These are phyloP conservation scores for Phycomyces blakesleeanus DNA, from an alignment of 192 early-diverging fungal genomes.

Conservation along the genomic window DNA sequence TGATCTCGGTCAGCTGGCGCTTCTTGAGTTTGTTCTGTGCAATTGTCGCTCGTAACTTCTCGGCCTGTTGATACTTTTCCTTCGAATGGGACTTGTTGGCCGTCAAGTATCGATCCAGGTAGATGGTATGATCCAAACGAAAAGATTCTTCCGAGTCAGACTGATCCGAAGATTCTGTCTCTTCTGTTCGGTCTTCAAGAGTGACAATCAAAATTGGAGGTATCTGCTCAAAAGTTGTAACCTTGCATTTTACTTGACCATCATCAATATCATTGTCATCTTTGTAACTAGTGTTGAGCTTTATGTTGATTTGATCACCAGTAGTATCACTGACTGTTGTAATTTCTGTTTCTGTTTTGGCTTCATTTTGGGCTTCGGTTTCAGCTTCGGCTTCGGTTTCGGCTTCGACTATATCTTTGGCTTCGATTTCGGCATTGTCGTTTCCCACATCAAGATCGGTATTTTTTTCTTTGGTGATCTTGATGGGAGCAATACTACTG, in stretches of 20 bases:
- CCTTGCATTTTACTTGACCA: constrained; percentile 9
- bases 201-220: constrained; percentile 27
- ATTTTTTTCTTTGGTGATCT: too few relatives aligned
- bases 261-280: too few relatives aligned
- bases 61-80: constrained; percentile 9
- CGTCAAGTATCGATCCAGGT: constrained; percentile 38
- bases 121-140: constrained; percentile 24
- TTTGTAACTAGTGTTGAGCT: too few relatives aligned
- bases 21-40: background rate
- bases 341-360: too few relatives aligned
- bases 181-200: constrained; percentile 12
- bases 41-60: constrained; percentile 8
- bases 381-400: too few relatives aligned
- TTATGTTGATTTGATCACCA: background rate
- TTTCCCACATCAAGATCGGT: too few relatives aligned
- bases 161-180: background rate
- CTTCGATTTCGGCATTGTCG: too few relatives aligned
- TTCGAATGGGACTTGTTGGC: constrained; percentile 20
- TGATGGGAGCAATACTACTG: too few relatives aligned
- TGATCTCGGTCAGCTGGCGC: background rate
- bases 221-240: constrained; percentile 25
- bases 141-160: constrained; percentile 13
- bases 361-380: too few relatives aligned
- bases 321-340: background rate
- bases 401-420: too few relatives aligned